Evolutionary conservation across 2,329 filamentous ascomycete species (phyloP), one percentile per base, ranked within the genome.

Genomic region (Arthrobotrys conoides): DNA sequence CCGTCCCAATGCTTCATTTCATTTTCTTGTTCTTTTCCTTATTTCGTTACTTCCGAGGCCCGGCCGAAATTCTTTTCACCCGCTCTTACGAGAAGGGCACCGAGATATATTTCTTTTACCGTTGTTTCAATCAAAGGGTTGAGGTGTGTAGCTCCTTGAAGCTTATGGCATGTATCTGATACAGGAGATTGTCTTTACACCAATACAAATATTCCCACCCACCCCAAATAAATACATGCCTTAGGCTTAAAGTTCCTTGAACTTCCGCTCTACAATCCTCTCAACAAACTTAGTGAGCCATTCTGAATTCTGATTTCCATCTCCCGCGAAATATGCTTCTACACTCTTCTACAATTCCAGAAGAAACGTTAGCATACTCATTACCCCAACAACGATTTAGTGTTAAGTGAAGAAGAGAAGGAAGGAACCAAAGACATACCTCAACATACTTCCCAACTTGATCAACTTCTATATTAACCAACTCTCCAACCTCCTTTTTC

Each of bases 391-490:
- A n/a, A 6, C 22, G 5, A 27, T 12, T 51, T 36, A 41, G 68
- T 38, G 36, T 30, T 22, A 46, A 4, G 27, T 12, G n/a, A 5
- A 18, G n/a, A 20, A 18, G 20, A 46, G 10, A 8, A 9, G n/a
- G 18, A 46, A 46, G 10, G 20, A 10, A 59, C 12, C 16, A 51
- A 30, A 2, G 20, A 10, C 80, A 53, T 55, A 81, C 80, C 84
- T 88, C 87, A 16, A 88, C 87, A 80, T 88, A 87, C 82, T 88
- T 88, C 9, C 90, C 90, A 5, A 91, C 89, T 87, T 97, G 93
- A 84, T 97, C 94, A 68, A 97, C 95, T 87, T 97, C 94, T 41
- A 97, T 89, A 83, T 97, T 97, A 79, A 97, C 93, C 63, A 90
- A 89, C 5, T 97, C 93, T 1, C 94, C 94, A 33, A 88, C 86